Conservation (phyloP, 192 early-diverging fungal genomes). For the Backusella australiensis region DNA sequence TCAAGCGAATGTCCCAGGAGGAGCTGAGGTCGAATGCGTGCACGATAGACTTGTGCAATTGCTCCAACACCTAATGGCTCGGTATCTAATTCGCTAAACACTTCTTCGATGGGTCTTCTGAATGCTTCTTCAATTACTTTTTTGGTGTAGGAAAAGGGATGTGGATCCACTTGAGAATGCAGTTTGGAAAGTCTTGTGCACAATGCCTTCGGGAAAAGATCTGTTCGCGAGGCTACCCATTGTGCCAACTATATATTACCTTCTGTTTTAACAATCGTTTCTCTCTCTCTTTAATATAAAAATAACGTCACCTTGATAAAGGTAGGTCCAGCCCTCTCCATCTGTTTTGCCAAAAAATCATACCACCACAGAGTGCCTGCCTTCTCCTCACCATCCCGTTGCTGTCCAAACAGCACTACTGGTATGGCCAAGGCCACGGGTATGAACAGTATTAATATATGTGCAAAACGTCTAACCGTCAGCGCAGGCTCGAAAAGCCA, state of each 20-base stretch:
- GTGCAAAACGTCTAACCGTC: conserved; percentile 53
- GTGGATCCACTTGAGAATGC: conserved; percentile 79
- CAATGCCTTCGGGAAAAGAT: conserved; percentile 77
- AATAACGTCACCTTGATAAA: conserved; percentile 79
- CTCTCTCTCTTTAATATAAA: background rate
- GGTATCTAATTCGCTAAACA: conserved; percentile 79
- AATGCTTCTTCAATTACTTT: conserved; percentile 63
- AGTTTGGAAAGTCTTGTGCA: conserved; percentile 74
- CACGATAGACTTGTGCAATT: conserved; percentile 89
- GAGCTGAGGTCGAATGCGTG: conserved; percentile 42
- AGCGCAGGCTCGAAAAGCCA: conserved; percentile 54
- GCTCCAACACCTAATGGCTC: conserved; percentile 89
- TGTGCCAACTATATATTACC: conserved; percentile 63
- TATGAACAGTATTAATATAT: conserved; percentile 66
- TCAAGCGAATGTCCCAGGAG: conserved; percentile 10
- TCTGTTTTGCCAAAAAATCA: conserved; percentile 66
- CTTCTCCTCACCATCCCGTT: conserved; percentile 46
- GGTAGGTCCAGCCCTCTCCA: conserved; percentile 89
- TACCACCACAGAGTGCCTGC: conserved; percentile 85
- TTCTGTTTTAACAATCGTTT: background rate
- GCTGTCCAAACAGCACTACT: conserved; percentile 51
- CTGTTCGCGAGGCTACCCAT: conserved; percentile 91
- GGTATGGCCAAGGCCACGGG: conserved; percentile 66
- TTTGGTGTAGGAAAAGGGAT: conserved; percentile 69
- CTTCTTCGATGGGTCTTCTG: conserved; percentile 60